Evolutionary conservation across 169 alveolate species (phyloP).

Genomic region (Toxoplasma gondii): DNA sequence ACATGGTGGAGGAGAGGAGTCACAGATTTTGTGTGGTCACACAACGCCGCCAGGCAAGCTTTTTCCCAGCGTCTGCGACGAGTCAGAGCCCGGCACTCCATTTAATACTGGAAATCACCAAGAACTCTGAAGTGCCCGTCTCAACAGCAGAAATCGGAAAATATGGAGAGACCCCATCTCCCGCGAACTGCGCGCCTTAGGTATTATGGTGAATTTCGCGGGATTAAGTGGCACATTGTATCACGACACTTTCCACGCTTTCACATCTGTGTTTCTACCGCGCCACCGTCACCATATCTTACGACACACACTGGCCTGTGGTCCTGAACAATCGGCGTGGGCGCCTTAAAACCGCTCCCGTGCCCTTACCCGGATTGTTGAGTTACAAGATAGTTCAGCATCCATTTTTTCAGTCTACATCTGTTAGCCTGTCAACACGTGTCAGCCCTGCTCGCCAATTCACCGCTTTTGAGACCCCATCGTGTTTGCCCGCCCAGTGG

Average conservation of each 20-base stretch:
- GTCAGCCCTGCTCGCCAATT: not conserved
- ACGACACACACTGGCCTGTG: conserved; percentile 21
- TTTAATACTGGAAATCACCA: too few species aligned
- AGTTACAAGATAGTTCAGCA: conserved; percentile 1
- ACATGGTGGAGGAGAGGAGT: conserved; percentile 9
- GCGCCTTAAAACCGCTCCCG: conserved; percentile 11
- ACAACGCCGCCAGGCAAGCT: not conserved
- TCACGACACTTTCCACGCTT: not conserved
- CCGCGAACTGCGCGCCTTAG: not conserved
- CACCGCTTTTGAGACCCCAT: not conserved
- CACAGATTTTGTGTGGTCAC: not conserved
- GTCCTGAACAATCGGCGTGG: conserved; percentile 32
- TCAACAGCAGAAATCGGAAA: too few species aligned
- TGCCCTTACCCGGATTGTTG: conserved; percentile 23
- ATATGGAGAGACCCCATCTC: not conserved
- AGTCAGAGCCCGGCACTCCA: not conserved
- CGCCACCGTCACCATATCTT: not conserved
- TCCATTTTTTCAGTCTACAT: not conserved
- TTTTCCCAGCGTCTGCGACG: not conserved
- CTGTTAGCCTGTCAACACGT: not conserved
- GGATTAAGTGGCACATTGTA: not conserved
- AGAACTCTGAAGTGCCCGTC: too few species aligned
- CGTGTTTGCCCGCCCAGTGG: not conserved
- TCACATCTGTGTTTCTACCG: not conserved
- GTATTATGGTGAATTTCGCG: not conserved